Evolutionary conservation across 2,329 filamentous ascomycete genomes (phyloP).

Genomic region (Mycogone perniciosa): DNA sequence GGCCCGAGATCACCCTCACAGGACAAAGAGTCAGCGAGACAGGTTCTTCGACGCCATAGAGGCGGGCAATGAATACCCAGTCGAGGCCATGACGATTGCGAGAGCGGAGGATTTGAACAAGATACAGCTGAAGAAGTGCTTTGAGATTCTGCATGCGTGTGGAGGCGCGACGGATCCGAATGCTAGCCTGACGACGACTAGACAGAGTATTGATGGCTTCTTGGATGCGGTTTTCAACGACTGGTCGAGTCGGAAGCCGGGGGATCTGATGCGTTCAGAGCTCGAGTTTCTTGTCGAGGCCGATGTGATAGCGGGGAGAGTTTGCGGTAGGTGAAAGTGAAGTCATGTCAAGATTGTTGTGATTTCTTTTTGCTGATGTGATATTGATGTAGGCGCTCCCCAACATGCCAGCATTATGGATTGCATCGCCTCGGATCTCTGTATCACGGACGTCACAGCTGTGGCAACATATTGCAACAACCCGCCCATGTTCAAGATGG

Average conservation of each 20-base stretch:
- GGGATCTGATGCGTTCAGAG: conserved; percentile 16
- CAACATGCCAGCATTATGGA: conserved; percentile 5
- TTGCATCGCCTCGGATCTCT: conserved; percentile 16
- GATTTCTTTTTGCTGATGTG: not conserved
- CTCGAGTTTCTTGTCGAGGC: conserved; percentile 26
- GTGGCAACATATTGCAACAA: conserved; percentile 22
- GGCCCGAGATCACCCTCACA: not conserved
- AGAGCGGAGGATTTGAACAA: conserved; percentile 23
- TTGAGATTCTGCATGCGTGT: conserved; percentile 29
- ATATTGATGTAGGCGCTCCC: not conserved
- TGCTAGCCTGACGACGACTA: conserved; percentile 20
- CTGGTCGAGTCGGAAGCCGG: conserved; percentile 18
- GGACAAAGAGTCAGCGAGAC: conserved; percentile 14
- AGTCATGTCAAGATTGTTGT: not conserved
- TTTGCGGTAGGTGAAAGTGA: conserved; percentile 22
- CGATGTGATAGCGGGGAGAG: conserved; percentile 19
- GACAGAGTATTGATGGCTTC: conserved; percentile 27
- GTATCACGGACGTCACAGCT: conserved; percentile 19
- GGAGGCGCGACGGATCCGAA: conserved; percentile 20
- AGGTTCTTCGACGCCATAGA: conserved; percentile 22
- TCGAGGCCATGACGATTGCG: conserved; percentile 16
- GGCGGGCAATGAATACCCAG: conserved; percentile 15
- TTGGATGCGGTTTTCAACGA: conserved; percentile 25
- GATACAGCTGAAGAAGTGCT: conserved; percentile 23
- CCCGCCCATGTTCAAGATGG: conserved; percentile 22